Evolutionary conservation across 805 yeast genomes (phyloP), one percentile per base, ranked within the genome.

Genomic region (Brettanomyces sp.): DNA sequence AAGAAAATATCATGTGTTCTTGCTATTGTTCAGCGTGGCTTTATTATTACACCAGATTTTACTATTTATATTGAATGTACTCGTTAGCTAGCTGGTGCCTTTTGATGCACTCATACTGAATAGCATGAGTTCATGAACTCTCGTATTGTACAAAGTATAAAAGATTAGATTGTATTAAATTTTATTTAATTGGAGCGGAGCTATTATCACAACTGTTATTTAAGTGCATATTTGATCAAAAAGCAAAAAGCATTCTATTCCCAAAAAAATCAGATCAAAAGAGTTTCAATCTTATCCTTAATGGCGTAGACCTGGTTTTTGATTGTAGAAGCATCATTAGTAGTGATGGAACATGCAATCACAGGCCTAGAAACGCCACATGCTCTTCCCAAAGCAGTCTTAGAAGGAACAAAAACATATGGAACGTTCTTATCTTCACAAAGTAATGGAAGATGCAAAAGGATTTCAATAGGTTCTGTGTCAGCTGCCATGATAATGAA

Each of bases 331-430:
- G 96, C 95, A 66, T 93, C 99, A 74, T 93, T 93, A 57, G 98
- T 81, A 67, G 99, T 93, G 66, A 93, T 93, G 53, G 95, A 85
- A 54, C 97, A 97, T 65, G 99, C 95, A 67, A 93, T 91, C 50
- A 93, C 99, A 56, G 98, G 97, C 80, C 99, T 86, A 47, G 98
- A 88, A 53, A 93, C 99, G 75, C 99, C 99, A 76, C 99, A 93
- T 62, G 99, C 98, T 77, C 99, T 87, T 70, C 99, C 99, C 62
- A 93, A 78, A 53, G 99, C 99, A 64, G 93, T 82, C 79, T 93
- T 91, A 59, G 97, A 89, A 57, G 99, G 97, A 56, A 93, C 98
- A 58, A 93, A 93, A 54, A 93, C 98, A 77, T 93, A 93, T 54
- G 99, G 97, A 57, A 93, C 99, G 77, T 93, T 93, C 80, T 93